Evolutionary conservation across 2,329 filamentous ascomycete genomes (phyloP).

Genomic region (Microdochium nivale): DNA sequence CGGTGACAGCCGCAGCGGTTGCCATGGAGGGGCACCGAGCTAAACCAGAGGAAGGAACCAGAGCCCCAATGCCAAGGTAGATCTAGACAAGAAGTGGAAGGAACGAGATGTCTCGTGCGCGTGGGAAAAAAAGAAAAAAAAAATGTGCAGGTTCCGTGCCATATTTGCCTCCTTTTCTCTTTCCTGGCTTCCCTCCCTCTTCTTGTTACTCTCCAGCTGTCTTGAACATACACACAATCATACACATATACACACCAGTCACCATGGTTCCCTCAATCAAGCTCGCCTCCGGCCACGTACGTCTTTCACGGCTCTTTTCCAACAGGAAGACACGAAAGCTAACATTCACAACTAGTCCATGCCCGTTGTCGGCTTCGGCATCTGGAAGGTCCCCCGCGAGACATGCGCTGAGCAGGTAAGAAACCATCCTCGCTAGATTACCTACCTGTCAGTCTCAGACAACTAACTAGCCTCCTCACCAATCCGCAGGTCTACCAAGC

Average conservation of each 20-base stretch:
- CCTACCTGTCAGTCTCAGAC: constrained; percentile 8
- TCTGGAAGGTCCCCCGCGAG: constrained; percentile 29
- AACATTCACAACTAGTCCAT: constrained; percentile 20
- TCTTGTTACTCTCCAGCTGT: not conserved
- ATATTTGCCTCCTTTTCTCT: too few relatives aligned
- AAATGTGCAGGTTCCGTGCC: too few relatives aligned
- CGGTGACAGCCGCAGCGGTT: not conserved
- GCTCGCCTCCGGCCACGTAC: constrained; percentile 26
- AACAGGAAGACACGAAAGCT: not conserved
- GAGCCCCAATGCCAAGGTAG: too few relatives aligned
- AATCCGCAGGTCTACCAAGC: constrained; percentile 48
- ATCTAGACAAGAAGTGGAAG: too few relatives aligned
- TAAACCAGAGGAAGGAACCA: too few relatives aligned
- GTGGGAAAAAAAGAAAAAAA: too few relatives aligned
- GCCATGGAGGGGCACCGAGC: not conserved
- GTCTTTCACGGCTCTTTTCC: constrained; percentile 2
- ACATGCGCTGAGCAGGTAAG: constrained; percentile 29
- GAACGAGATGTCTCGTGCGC: too few relatives aligned
- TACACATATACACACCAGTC: not conserved
- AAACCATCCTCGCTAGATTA: constrained; percentile 48
- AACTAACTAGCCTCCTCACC: not conserved
- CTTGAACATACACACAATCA: not conserved
- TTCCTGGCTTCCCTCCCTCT: not conserved
- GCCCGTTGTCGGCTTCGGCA: constrained; percentile 30
- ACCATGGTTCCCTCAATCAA: constrained; percentile 17